A percentile compares a stretch with the other conserved stretches of the same genome.
Conservation (phyloP, 768 basidiomycete genomes). For the Macrolepiota fuliginosa region DNA sequence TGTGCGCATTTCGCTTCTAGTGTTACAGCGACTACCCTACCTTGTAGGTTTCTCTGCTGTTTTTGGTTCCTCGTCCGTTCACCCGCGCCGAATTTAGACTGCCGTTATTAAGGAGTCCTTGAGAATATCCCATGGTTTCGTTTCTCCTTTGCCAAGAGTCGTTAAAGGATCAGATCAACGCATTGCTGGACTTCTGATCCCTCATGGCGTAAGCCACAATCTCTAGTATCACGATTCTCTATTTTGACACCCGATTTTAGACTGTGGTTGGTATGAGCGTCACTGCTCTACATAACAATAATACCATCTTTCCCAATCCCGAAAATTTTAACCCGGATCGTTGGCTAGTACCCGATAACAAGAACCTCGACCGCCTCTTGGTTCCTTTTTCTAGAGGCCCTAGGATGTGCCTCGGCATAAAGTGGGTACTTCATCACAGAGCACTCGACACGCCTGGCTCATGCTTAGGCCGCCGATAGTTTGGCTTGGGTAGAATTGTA, state of each 20-base stretch:
- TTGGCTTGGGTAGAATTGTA: too few species aligned
- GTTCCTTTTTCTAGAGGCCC: slow-evolving; percentile 35
- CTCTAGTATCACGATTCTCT: background rate
- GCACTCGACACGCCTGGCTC: too few species aligned
- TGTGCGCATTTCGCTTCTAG: background rate
- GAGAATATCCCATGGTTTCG: slow-evolving; percentile 14
- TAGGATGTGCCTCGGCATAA: slow-evolving; percentile 42
- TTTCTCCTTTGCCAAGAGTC: slow-evolving; percentile 40
- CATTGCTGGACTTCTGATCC: slow-evolving; percentile 34
- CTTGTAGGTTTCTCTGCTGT: background rate
- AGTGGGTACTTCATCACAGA: slow-evolving; percentile 26
- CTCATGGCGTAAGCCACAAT: slow-evolving; percentile 29
- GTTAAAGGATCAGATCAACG: slow-evolving; percentile 31
- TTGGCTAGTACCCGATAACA: slow-evolving; percentile 32
- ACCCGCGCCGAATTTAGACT: too few species aligned
- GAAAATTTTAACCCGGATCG: slow-evolving; percentile 35
- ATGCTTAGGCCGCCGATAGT: too few species aligned
- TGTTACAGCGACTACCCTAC: background rate
- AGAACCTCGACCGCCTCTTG: slow-evolving; percentile 33
- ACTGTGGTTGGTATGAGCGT: slow-evolving; percentile 39
- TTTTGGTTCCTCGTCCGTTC: too few species aligned
- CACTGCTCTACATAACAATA: slow-evolving; percentile 35
- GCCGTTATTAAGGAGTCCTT: too few species aligned
- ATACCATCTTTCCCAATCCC: slow-evolving; percentile 35
- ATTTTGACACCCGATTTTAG: slow-evolving; percentile 18